Base-by-base conservation (phyloP, 2,329 filamentous ascomycete genomes). In the Talaromyces atroroseus region DNA sequence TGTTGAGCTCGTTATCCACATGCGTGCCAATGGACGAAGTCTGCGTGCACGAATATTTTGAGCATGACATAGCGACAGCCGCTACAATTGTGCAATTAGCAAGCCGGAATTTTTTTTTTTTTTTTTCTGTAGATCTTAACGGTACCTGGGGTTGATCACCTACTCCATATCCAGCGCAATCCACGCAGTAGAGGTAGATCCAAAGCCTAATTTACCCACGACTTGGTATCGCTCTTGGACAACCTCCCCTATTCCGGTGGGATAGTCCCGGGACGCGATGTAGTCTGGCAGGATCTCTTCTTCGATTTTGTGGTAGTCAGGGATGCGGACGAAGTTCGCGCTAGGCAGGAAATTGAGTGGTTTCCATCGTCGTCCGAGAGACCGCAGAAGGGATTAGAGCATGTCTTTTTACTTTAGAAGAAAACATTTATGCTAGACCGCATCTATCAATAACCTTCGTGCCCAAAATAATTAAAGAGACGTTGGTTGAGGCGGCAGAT, bases 1-100 rank as follows among this genome's bases (percentile, higher is more conserved):
- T 76, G 1, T 65, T 61, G 5, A 77, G 61, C 61, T 79, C 77
- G 16, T 74, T 29, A 49, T 70, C 64, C n/a, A 68, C 2, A 44
- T 66, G 64, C 38, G 65, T 58, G 1, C 64, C 67, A 61, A 70
- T 62, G 3, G 63, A 66, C 38, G 60, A 32, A 58, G 67, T 58
- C 29, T 66, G 59, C n/a, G n/a, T n/a, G n/a, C 52, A 67, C 60
- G 29, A 65, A 69, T 8, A 71, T 63, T 34, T 68, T 71, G 21
- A 70, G 61, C 2, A 56, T 65, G 12, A 71, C 67, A 64, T 69
- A 68, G 40, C 61, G 62, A 29, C 63, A 56, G 36, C 49, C 20
- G 14, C 67, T 71, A 20, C 8, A 32, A 7, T 26, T 26, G 7
- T 26, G 24, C 26, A 29, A 8, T 8, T 29, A 29, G 26, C 26